A percentile compares a stretch with the other conserved stretches of the same genome.
These are phyloP conservation scores for Colletotrichum cordylinicola DNA, from an alignment of 2,329 filamentous ascomycete genomes.

Conservation along the genomic window DNA sequence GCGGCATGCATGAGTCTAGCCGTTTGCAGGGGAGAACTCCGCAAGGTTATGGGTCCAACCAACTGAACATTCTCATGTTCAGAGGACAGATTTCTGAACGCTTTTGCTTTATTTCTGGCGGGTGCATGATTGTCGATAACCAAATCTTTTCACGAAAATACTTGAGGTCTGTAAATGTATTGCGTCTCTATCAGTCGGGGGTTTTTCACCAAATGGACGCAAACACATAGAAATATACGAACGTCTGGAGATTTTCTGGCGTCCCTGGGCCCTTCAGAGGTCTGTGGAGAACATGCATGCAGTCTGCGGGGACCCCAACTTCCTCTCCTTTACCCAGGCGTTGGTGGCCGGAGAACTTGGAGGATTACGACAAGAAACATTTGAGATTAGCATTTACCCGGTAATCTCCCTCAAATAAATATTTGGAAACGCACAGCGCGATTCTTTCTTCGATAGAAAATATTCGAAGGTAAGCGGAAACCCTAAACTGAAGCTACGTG, in stretches of 20 bases:
- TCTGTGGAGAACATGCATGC: background rate
- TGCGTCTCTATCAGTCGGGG: background rate
- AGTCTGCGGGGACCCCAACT: background rate
- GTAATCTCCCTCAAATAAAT: background rate
- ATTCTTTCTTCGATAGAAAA: accelerated
- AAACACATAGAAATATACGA: background rate
- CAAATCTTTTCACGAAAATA: background rate
- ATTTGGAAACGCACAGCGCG: background rate
- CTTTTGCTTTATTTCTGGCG: background rate
- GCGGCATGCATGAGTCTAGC: background rate
- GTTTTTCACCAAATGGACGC: background rate
- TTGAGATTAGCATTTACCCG: accelerated
- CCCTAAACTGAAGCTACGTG: background rate
- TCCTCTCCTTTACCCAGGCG: background rate
- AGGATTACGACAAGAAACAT: background rate
- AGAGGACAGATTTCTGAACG: background rate
- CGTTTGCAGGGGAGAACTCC: background rate
- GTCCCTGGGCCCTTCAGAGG: background rate
- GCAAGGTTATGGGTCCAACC: background rate
- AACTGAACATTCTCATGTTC: background rate
- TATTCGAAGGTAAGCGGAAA: background rate
- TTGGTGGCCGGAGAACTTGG: background rate
- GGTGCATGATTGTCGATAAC: background rate
- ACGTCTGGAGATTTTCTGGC: background rate
- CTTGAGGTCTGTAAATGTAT: accelerated